Evolutionary conservation across 139 green algal species (phyloP).

Genomic region (Chlamydomonas incerta): DNA sequence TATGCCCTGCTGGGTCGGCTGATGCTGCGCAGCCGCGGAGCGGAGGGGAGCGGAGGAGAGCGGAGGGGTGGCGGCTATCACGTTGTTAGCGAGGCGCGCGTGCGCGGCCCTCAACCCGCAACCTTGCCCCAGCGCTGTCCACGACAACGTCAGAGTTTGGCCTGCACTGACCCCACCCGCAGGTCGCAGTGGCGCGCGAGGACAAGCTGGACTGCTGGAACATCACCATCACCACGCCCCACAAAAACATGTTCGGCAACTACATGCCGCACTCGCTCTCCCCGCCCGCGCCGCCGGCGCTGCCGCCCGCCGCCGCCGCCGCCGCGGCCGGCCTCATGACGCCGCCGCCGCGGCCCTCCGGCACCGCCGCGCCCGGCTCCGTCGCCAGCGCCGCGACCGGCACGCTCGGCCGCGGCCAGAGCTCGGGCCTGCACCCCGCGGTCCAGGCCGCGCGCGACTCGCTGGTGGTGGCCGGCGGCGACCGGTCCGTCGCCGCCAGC

Average conservation of each 20-base stretch:
- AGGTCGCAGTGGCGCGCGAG: conserved; percentile 45
- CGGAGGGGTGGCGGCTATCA: too few relatives aligned
- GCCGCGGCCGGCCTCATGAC: background rate
- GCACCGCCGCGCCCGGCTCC: background rate
- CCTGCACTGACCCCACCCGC: background rate
- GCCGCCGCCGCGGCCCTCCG: background rate
- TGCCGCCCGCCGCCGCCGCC: background rate
- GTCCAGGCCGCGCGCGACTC: background rate
- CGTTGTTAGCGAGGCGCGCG: too few relatives aligned
- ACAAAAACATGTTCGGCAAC: conserved; percentile 21
- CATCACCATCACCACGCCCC: conserved; percentile 49
- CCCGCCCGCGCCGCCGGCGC: background rate
- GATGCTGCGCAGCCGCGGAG: too few relatives aligned
- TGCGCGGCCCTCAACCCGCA: too few relatives aligned
- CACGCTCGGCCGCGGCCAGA: background rate
- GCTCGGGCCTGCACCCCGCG: conserved; percentile 4
- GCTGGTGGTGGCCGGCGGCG: background rate
- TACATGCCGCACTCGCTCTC: conserved; percentile 34
- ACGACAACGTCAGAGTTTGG: too few relatives aligned
- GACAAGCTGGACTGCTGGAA: conserved; percentile 64
- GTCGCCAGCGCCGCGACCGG: background rate
- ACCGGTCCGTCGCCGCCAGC: conserved; percentile 1
- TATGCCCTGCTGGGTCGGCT: too few relatives aligned
- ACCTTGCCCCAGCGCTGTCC: too few relatives aligned
- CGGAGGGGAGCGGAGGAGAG: too few relatives aligned